Base-by-base conservation (phyloP, 116 monocot species). In the Phalaenopsis hybrid region DNA sequence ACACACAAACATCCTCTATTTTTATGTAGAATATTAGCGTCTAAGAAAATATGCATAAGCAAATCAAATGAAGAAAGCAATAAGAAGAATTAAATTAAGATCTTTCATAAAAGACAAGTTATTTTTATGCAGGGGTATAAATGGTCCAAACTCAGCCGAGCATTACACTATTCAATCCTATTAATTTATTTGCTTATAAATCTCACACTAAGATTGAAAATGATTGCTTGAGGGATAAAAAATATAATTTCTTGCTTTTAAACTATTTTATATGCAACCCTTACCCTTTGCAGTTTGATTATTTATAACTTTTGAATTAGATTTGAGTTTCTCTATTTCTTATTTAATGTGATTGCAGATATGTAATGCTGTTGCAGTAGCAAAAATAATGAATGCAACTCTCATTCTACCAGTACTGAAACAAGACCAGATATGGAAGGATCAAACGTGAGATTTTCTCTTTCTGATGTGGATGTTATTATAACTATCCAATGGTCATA, bases 351-450 rank as follows among this genome's bases (percentile, higher is more conserved):
- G 49, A 77, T 45, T 98, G 77, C 86, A 98, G 98, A 98, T 95
- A 93, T 93, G 95, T 82, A 98, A 98, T 83, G 98, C 95, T 67
- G 98, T 98, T 83, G 98, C 98, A 77, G 95, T 98, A 41, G 98
- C 98, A 23, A 98, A 98, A 85, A 95, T 98, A 85, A 89, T 98
- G 87, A 93, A 90, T 86, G 94, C 93, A 83, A 95, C 95, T 67
- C 95, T 98, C 79, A 92, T 98, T 82, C 83, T 98, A 79, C 98
- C 95, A 69, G 85, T 95, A 69, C 81, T 98, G 87, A 98, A 95
- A 88, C 98, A 95, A 90, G 98, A 98, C 74, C 95, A 98, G 81
- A 98, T 98, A 44, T 98, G 98, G 98, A 98, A 98, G 86, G 98
- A 98, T 85, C 89, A 95, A 81, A 95, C 98, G 98, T 98, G 78